Base-by-base conservation (phyloP, 1,284 basidiomycete genomes). In the Microbotryum lychnidis-dioicae region DNA sequence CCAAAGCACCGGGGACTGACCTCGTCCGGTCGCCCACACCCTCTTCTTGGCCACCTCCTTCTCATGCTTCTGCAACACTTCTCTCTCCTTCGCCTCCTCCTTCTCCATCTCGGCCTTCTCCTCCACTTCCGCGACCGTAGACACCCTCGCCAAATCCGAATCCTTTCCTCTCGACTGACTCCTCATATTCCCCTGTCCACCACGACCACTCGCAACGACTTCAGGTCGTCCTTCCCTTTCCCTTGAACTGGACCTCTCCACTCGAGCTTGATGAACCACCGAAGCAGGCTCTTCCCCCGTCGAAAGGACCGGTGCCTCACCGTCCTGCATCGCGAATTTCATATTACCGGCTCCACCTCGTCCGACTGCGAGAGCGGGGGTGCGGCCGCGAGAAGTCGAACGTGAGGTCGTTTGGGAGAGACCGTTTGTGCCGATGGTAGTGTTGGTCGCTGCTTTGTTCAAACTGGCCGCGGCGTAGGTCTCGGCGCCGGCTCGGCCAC, bases 131-230 rank as follows among this genome's bases (percentile, higher is more conserved):
- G 57, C 31, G 1, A 65, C 63, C 3, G 63, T 64, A 29, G 63
- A 60, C 2, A 64, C 63, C 46, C 63, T 25, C 12, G 59, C 63
- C 16, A 58, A 27, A 31, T 65, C 60, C 44, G 62, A 51, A 29
- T 65, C 63, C 9, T 60, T 47, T 12, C 25, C 37, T n/a, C 60
- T 33, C 14, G 57, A 59, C 31, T 37, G 29, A 23, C 60, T 62
- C 33, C 63, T 45, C 48, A 65, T 65, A 60, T 65, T 65, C 23
- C 63, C 63, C 4, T 60, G 37, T 21, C 63, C 63, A 14, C 63
- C 63, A 7, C 63, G 50, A 18, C 63, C 63, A 23, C 55, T 60
- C 31, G 57, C 31, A 10, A 46, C 27, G 2, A 59, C 46, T 7
- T 65, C 63, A 16, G 50, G 9, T 12, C 55, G 45, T 3, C 63